Evolutionary conservation across 2,329 filamentous ascomycete species (phyloP).

Genomic region (Fusarium agapanthi): DNA sequence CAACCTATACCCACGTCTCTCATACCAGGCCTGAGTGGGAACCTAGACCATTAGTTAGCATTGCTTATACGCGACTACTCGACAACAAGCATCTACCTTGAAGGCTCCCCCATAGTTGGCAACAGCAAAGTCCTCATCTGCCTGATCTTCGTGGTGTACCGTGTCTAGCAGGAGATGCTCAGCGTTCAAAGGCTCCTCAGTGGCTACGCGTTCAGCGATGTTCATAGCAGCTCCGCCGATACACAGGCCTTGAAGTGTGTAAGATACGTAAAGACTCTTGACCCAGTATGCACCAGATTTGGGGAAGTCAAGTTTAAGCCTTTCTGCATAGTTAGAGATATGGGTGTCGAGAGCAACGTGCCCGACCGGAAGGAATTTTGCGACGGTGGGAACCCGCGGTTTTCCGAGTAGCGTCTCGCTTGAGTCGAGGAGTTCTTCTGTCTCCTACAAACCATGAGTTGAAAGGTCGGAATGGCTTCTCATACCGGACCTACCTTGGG

Average conservation of each 20-base stretch:
- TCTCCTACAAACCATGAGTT: neutral
- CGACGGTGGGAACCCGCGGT: accelerated
- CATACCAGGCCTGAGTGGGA: neutral
- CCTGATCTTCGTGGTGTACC: neutral
- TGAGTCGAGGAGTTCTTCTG: neutral
- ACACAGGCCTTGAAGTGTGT: neutral
- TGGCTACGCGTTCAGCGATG: neutral
- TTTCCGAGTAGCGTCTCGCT: neutral
- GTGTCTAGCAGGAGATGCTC: neutral
- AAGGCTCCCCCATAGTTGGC: neutral
- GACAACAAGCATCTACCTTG: accelerated
- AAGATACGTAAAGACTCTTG: neutral
- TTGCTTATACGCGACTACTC: accelerated
- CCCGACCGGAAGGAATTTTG: neutral
- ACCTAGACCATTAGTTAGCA: neutral
- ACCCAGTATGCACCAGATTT: neutral
- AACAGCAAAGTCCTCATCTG: neutral
- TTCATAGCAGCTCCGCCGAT: neutral
- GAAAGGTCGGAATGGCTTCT: accelerated
- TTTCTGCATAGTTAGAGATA: neutral
- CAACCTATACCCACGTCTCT: neutral
- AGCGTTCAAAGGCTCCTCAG: neutral
- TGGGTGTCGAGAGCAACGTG: neutral
- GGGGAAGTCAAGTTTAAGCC: accelerated
- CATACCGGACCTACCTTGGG: accelerated